These are phyloP conservation scores for Blastobotrys illinoisensis DNA, from an alignment of 1,139 yeast genomes.

Conservation along the genomic window DNA sequence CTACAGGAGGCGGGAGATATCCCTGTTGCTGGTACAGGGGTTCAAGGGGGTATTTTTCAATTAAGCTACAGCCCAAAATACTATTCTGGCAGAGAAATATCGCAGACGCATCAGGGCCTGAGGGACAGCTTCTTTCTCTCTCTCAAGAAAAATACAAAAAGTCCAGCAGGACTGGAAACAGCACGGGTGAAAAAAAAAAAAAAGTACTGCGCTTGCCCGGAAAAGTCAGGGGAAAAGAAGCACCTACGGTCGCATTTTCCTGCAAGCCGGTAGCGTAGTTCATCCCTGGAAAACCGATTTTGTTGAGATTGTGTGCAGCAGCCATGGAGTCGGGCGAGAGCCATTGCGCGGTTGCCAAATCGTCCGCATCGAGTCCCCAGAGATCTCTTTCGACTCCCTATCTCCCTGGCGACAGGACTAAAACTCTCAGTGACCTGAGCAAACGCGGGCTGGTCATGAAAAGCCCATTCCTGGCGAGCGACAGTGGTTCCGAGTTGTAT, in stretches of 20 bases:
- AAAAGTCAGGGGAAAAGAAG: neutral
- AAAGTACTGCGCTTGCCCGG: neutral
- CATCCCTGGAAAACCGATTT: neutral
- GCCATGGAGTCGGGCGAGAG: neutral
- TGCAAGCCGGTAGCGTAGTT: neutral
- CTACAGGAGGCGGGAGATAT: neutral
- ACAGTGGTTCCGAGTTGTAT: neutral
- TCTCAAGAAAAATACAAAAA: neutral
- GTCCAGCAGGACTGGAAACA: neutral
- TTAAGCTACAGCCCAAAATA: neutral
- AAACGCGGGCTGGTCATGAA: slow-evolving; percentile 15
- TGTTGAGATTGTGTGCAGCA: neutral
- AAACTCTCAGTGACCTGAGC: slow-evolving; percentile 11
- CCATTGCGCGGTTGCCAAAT: neutral
- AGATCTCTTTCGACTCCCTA: neutral
- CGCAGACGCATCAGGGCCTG: neutral
- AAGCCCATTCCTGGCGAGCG: slow-evolving; percentile 11
- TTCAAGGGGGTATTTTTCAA: neutral
- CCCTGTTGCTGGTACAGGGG: neutral
- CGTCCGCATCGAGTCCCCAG: neutral
- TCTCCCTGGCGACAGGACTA: slow-evolving; percentile 1
- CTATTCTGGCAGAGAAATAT: neutral
- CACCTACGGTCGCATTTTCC: neutral
- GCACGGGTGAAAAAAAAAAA: neutral
- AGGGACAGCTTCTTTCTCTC: neutral